A percentile compares a stretch with the other conserved stretches of the same genome.
Evolutionary conservation across 73 alveolate genomes (phyloP).

Genomic region (Paramecium primaurelia): DNA sequence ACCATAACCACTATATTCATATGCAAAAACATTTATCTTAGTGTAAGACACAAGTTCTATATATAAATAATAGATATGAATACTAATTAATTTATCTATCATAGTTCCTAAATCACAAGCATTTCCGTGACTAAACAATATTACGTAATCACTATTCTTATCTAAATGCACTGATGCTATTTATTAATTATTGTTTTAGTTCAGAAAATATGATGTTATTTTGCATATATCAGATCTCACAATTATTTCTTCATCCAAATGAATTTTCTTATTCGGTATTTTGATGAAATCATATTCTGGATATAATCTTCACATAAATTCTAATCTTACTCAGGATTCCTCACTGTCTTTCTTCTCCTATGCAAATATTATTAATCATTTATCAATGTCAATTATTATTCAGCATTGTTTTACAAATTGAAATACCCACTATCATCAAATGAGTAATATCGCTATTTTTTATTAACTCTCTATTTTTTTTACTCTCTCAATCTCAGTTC

Average conservation of each 20-base stretch:
- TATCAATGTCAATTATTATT: not conserved
- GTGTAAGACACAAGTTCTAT: conserved; percentile 30
- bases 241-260: not conserved
- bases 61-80: not conserved
- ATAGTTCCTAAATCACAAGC: conserved; percentile 63
- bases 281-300: conserved; percentile 18
- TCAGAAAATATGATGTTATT: not conserved
- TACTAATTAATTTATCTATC: conserved; percentile 29
- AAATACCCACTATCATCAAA: not conserved
- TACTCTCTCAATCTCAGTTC: not conserved
- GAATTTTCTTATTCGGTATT: not conserved
- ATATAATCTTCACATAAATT: not conserved
- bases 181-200: not conserved
- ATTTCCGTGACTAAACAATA: conserved; percentile 68
- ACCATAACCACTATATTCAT: conserved; percentile 79
- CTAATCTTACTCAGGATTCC: conserved; percentile 1
- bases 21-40: conserved; percentile 54
- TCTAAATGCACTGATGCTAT: not conserved
- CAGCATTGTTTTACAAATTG: not conserved
- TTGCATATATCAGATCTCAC: not conserved
- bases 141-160: conserved; percentile 36
- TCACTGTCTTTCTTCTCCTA: not conserved
- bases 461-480: not conserved
- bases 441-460: not conserved
- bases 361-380: not conserved